Evolutionary conservation across 345 rosid genomes (phyloP), one percentile per base, ranked within the genome.

Genomic region (Euclidium syriacum): DNA sequence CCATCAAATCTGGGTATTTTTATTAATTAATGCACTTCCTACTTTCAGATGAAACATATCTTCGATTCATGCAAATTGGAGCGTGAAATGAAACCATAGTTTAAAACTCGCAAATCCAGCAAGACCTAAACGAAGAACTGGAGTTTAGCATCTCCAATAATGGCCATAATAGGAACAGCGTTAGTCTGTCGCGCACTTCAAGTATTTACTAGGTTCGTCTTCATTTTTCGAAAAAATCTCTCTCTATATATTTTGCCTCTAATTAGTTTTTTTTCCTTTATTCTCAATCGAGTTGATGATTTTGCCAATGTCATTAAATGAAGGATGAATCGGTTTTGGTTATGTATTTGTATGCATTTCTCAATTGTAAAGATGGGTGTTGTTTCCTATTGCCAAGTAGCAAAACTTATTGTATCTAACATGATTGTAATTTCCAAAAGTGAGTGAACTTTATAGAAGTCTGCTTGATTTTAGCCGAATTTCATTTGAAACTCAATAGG

Each of bases 181-280:
- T 78, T 10, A 77, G 63, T 69, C 72, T 86, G 65, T 77, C 87
- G 3, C 90, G 74, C 69, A 86, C 87, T 86, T 84, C 81, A 82
- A 84, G 65, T 82, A 82, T 52, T 63, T 80, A 26, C 50, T 80
- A 43, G 87, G 85, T 86, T 58, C 73, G 43, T 59, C 39, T 49
- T 26, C 65, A 14, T 15, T 29, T 0, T 4, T 8, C n/a, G n/a
- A 24, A 30, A 15, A n/a, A 12, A 24, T 52, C 20, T 16, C 42
- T 22, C 26, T 36, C 10, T 59, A 36, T n/a, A n/a, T 26, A 29
- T 6, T 53, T n/a, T 26, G 24, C 25, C 30, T 16, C 58, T 40
- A 16, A 51, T 44, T 40, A 7, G 15, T 2, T 32, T 48, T 26
- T 44, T 23, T 4, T n/a, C n/a, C 1, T 27, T 35, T 33, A 15